Percentiles rank a stretch among this genome's conserved stretches.
Conservation (phyloP, 2,329 filamentous ascomycete species). For the Cryphonectria nitschkei region DNA sequence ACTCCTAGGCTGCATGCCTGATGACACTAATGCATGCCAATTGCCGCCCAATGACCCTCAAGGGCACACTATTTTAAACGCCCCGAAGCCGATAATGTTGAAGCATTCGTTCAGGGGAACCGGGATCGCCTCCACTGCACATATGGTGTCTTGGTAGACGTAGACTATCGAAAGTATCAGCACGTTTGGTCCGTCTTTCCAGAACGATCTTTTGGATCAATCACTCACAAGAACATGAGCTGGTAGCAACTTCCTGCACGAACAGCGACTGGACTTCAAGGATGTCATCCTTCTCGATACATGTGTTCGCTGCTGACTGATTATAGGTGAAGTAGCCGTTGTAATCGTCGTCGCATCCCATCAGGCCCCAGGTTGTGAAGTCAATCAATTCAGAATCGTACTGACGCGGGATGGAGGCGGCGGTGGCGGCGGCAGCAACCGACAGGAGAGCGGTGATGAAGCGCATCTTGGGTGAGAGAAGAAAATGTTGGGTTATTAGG, state of each 20-base stretch:
- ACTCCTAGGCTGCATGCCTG: neutral
- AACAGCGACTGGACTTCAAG: slow-evolving; percentile 10
- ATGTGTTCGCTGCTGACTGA: neutral
- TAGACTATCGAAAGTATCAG: slow-evolving; percentile 8
- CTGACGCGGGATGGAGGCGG: neutral
- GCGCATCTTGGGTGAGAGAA: neutral
- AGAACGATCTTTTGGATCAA: too few species aligned
- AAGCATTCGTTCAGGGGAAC: slow-evolving; percentile 7
- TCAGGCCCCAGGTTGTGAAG: slow-evolving; percentile 3
- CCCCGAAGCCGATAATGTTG: slow-evolving; percentile 8
- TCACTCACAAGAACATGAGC: neutral
- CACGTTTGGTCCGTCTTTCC: neutral
- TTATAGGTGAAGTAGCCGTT: slow-evolving; percentile 9
- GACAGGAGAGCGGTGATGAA: neutral
- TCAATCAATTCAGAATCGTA: neutral
- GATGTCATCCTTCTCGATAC: slow-evolving; percentile 12
- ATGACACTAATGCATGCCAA: neutral
- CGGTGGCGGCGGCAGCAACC: neutral
- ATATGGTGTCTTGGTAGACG: slow-evolving; percentile 9
- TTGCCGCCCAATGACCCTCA: neutral
- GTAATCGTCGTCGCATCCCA: slow-evolving; percentile 8
- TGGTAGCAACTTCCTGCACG: neutral
- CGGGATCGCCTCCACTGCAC: neutral
- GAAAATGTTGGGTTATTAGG: neutral
- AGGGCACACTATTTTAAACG: neutral